Percentiles rank a stretch among this genome's conserved stretches.
Evolutionary conservation across 345 rosid genomes (phyloP).

Genomic region (Corchorus capsularis): DNA sequence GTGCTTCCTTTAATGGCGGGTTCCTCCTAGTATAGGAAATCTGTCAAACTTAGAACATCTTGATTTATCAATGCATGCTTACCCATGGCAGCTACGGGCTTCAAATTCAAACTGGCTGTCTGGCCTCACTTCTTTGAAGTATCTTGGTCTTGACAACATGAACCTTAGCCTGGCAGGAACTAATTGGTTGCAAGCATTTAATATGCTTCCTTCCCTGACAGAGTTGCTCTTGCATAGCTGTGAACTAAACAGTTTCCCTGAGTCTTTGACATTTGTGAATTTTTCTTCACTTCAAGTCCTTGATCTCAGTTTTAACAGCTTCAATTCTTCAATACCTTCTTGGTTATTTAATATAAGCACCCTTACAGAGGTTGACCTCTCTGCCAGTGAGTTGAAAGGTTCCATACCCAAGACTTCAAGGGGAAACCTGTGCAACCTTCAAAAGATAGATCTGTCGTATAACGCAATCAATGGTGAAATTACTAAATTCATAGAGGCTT

Average conservation of each 20-base stretch:
- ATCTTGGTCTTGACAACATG: not conserved
- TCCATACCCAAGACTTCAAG: not conserved
- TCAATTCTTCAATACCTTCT: slow-evolving; percentile 21
- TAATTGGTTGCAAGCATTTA: not conserved
- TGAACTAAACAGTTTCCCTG: not conserved
- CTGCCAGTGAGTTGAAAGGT: not conserved
- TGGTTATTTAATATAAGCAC: slow-evolving; percentile 26
- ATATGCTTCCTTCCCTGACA: too few relatives aligned
- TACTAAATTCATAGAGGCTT: slow-evolving; percentile 25
- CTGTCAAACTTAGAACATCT: not conserved
- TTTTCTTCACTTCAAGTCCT: slow-evolving; percentile 5
- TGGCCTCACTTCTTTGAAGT: not conserved
- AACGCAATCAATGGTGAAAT: slow-evolving; percentile 18
- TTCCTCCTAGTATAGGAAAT: too few relatives aligned
- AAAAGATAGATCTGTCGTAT: not conserved
- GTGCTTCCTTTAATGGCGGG: not conserved
- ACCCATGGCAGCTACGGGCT: not conserved
- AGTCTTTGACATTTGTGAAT: too few relatives aligned
- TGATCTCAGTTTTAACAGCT: slow-evolving; percentile 20
- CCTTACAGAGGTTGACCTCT: slow-evolving; percentile 22
- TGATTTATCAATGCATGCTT: not conserved
- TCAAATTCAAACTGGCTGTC: not conserved
- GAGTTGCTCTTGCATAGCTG: not conserved
- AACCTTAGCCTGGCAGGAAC: not conserved
- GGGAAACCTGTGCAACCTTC: not conserved